Conservation (phyloP, 2,329 filamentous ascomycete species). For the Myriosclerotinia curreyana region DNA sequence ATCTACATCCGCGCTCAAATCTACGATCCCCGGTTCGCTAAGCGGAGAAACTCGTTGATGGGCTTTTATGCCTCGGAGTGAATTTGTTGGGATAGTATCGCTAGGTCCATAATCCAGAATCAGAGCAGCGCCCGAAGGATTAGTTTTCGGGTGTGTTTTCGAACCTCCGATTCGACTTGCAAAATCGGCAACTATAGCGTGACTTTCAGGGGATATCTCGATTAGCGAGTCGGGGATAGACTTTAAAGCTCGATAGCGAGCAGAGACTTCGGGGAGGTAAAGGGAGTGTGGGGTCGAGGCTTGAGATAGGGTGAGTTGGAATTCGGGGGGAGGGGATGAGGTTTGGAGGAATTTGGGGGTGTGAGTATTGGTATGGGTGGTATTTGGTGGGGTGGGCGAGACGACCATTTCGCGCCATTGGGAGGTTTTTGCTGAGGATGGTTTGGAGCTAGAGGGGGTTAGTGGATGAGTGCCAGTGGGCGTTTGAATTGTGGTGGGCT, state of each 20-base stretch:
- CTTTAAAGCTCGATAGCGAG: conserved; percentile 75
- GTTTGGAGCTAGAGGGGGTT: conserved; percentile 34
- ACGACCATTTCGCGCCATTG: conserved; percentile 86
- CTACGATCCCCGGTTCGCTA: conserved; percentile 73
- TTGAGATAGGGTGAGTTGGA: conserved; percentile 77
- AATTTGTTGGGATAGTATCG: conserved; percentile 78
- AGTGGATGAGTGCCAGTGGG: conserved; percentile 44
- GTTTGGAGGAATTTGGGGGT: conserved; percentile 52
- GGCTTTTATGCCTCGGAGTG: conserved; percentile 78
- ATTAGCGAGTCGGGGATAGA: conserved; percentile 66
- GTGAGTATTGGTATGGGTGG: conserved; percentile 52
- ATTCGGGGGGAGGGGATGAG: conserved; percentile 64
- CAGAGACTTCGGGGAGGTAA: conserved; percentile 78
- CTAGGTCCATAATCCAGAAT: conserved; percentile 91
- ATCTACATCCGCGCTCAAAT: conserved; percentile 90
- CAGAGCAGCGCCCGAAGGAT: conserved; percentile 79
- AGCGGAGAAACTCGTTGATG: conserved; percentile 80
- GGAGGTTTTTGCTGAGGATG: conserved; percentile 41
- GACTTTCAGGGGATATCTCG: conserved; percentile 86
- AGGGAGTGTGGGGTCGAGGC: conserved; percentile 76
- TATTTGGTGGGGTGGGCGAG: conserved; percentile 58
- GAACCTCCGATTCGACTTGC: conserved; percentile 79
- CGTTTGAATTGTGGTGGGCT: conserved; percentile 41
- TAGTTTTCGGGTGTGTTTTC: conserved; percentile 50
- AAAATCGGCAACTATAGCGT: conserved; percentile 76